phyloP scores from a whole-genome alignment of 2,329 filamentous ascomycete species.

The Nothophaeocryptopus gaeumannii region DNA sequence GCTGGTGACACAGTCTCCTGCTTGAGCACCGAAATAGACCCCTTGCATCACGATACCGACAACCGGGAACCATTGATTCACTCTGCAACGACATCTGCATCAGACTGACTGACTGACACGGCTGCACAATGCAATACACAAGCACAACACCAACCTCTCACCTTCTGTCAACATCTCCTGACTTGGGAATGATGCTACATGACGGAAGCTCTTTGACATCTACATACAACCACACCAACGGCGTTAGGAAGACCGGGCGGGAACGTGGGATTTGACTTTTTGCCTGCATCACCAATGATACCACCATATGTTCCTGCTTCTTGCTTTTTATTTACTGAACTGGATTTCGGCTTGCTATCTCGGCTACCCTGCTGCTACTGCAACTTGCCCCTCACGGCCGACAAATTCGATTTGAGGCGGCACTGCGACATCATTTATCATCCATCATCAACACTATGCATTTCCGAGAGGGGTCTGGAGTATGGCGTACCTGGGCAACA shows the following conservation, averaged over 20 bases:
- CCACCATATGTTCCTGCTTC: constrained; percentile 24
- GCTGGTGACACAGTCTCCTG: constrained; percentile 9
- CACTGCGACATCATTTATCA: too few relatives aligned
- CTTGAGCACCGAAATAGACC: constrained; percentile 14
- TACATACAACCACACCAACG: constrained; percentile 14
- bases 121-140: constrained; percentile 14
- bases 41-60: constrained; percentile 16
- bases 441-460: too few relatives aligned
- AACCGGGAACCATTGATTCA: constrained; percentile 17
- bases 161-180: constrained; percentile 12
- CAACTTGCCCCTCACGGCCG: too few relatives aligned
- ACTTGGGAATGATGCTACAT: constrained; percentile 13
- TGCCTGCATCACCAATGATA: constrained; percentile 22
- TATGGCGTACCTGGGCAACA: too few relatives aligned
- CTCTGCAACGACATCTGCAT: constrained; percentile 14
- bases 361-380: constrained; percentile 12
- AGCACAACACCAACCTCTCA: constrained; percentile 10
- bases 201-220: constrained; percentile 14
- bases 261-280: constrained; percentile 5
- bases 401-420: too few relatives aligned
- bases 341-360: constrained; percentile 6
- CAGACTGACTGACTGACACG: constrained; percentile 10
- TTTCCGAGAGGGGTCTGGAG: too few relatives aligned
- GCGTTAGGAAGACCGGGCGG: constrained; percentile 10
- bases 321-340: neutral